Percentiles rank a stretch among this genome's conserved stretches.
These are phyloP conservation scores for Saccharomyces paradoxus DNA, from an alignment of 805 yeast species.

Conservation along the genomic window DNA sequence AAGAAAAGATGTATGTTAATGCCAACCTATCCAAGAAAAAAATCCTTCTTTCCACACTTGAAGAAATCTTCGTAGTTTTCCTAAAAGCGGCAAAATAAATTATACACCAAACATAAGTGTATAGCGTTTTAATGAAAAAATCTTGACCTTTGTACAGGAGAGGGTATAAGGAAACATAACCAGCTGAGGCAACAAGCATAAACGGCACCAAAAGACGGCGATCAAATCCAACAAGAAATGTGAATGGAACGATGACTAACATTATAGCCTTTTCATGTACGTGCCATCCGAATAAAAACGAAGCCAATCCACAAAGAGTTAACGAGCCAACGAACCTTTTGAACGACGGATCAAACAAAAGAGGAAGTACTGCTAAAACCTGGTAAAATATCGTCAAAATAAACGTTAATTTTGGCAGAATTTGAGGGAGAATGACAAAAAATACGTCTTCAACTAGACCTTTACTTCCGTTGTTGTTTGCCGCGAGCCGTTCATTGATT, in stretches of 20 bases:
- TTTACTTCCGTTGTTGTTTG: slow-evolving; percentile 49
- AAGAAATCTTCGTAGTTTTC: slow-evolving; percentile 48
- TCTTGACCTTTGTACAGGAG: slow-evolving; percentile 73
- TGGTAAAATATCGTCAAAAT: slow-evolving; percentile 79
- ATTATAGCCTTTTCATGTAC: slow-evolving; percentile 97
- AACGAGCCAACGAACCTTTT: slow-evolving; percentile 75
- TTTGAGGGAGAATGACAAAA: slow-evolving; percentile 71
- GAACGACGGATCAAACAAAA: slow-evolving; percentile 62
- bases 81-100: slow-evolving; percentile 65
- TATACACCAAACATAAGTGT: slow-evolving; percentile 80
- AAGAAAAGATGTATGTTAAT: slow-evolving; percentile 55
- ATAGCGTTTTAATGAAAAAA: slow-evolving; percentile 63
- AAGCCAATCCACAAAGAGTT: slow-evolving; percentile 83
- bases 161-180: slow-evolving; percentile 84
- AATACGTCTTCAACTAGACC: slow-evolving; percentile 90
- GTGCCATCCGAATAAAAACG: slow-evolving; percentile 96
- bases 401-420: slow-evolving; percentile 72
- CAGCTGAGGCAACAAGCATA: slow-evolving; percentile 64
- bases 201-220: slow-evolving; percentile 64
- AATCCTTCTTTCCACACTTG: slow-evolving; percentile 37
- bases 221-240: slow-evolving; percentile 66
- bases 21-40: slow-evolving; percentile 68
- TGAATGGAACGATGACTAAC: slow-evolving; percentile 78
- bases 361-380: slow-evolving; percentile 63
- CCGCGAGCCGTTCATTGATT: slow-evolving; percentile 26